Percentiles rank a stretch among this genome's conserved stretches.
Conservation (phyloP, 148 eudicot species). For the Rhododendron vialii region DNA sequence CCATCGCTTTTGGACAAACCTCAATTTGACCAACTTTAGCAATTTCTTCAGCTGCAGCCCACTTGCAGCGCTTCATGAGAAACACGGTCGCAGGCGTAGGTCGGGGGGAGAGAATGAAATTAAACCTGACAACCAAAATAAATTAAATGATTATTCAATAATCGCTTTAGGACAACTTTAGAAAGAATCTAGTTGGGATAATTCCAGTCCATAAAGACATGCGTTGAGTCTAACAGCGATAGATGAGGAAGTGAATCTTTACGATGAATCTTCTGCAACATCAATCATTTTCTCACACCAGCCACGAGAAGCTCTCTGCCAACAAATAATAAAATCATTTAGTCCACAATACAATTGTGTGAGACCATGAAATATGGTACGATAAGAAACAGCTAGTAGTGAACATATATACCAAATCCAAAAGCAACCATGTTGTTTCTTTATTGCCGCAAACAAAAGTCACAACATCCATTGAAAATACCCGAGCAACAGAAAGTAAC, state of each 20-base stretch:
- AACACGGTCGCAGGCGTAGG: slow-evolving; percentile 83
- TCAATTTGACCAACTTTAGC: slow-evolving; percentile 65
- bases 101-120: slow-evolving; percentile 74
- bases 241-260: slow-evolving; percentile 23
- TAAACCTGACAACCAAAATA: slow-evolving; percentile 51
- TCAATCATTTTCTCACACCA: slow-evolving; percentile 98
- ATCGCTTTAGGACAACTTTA: not conserved
- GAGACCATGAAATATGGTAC: not conserved
- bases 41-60: slow-evolving; percentile 72
- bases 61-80: slow-evolving; percentile 77
- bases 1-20: slow-evolving; percentile 92
- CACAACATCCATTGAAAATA: not conserved
- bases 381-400: not conserved
- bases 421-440: not conserved
- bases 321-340: slow-evolving; percentile 4
- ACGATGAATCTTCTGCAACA: slow-evolving; percentile 78
- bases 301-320: slow-evolving; percentile 91
- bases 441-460: not conserved
- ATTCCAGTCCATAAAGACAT: not conserved
- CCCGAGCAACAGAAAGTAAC: not conserved
- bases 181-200: not conserved
- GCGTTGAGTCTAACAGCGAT: not conserved
- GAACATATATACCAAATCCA: not conserved
- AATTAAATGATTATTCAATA: not conserved
- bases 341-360: not conserved